Percentiles rank a stretch among this genome's conserved stretches.
Evolutionary conservation across 2,329 filamentous ascomycete genomes (phyloP).

Genomic region (Orbilia blumenaviensis): DNA sequence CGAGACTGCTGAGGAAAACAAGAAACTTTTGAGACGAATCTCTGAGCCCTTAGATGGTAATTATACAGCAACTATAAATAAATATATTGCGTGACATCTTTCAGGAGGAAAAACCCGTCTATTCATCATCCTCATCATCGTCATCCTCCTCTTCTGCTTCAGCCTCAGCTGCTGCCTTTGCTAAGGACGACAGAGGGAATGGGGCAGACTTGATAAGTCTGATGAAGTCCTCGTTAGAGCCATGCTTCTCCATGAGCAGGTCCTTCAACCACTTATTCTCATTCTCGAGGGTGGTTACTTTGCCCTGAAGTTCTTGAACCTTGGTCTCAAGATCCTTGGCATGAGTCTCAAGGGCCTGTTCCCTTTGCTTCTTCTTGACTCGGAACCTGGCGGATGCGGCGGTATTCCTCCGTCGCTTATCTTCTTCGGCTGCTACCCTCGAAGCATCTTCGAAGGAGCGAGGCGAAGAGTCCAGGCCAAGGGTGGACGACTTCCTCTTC

Average conservation of each 20-base stretch:
- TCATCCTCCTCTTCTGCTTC: constrained; percentile 20
- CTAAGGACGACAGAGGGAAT: constrained; percentile 45
- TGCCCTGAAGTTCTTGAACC: constrained; percentile 75
- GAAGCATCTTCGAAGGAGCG: constrained; percentile 72
- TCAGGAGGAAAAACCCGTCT: not conserved
- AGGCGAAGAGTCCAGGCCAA: constrained; percentile 37
- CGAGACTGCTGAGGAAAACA: constrained; percentile 4
- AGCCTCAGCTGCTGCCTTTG: constrained; percentile 12
- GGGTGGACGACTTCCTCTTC: constrained; percentile 34
- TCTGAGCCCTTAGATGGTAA: constrained; percentile 3
- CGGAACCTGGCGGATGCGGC: constrained; percentile 88
- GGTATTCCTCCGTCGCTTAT: constrained; percentile 88
- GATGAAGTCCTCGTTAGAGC: constrained; percentile 59
- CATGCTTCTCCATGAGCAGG: constrained; percentile 82
- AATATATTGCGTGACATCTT: not conserved
- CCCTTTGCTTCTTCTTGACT: constrained; percentile 94
- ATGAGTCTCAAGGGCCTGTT: constrained; percentile 82
- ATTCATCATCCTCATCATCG: not conserved
- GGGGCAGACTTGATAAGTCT: constrained; percentile 48
- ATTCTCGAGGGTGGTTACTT: constrained; percentile 79
- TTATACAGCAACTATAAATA: constrained; percentile 5
- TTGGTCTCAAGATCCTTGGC: constrained; percentile 86
- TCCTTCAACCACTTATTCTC: constrained; percentile 85
- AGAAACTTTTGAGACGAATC: constrained; percentile 28
- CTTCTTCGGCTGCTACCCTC: constrained; percentile 81